A percentile compares a stretch with the other conserved stretches of the same genome.
Evolutionary conservation across 1,284 basidiomycete species (phyloP).

Genomic region (Leccinum holopus): DNA sequence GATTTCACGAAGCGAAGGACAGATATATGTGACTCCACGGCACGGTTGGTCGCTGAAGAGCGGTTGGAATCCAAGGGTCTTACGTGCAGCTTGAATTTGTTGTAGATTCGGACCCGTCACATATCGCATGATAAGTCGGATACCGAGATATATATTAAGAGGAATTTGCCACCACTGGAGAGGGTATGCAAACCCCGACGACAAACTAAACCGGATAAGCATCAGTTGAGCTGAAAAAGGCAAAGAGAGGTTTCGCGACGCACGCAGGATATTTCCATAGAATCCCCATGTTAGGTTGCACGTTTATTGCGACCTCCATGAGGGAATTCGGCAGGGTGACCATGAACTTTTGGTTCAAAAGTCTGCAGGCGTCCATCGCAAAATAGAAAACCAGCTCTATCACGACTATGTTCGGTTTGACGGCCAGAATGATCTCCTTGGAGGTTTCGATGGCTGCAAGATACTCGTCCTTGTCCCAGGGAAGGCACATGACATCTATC

Average conservation of each 20-base stretch:
- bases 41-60: background rate
- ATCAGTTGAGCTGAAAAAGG: background rate
- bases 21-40: conserved; percentile 7
- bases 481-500: background rate
- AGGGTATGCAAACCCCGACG: conserved; percentile 11
- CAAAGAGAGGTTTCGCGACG: background rate
- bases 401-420: conserved; percentile 4
- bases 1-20: conserved; percentile 5
- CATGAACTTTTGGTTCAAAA: conserved; percentile 3
- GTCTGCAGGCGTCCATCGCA: conserved; percentile 11
- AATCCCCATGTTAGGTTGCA: background rate
- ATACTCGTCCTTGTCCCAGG: conserved; percentile 8
- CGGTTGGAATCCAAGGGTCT: background rate
- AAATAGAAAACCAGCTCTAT: conserved; percentile 1
- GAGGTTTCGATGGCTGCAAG: background rate
- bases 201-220: background rate
- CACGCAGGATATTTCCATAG: conserved; percentile 16
- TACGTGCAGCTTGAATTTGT: background rate
- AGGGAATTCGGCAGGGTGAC: conserved; percentile 5
- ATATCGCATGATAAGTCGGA: background rate
- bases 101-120: background rate
- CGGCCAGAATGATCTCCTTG: conserved; percentile 7
- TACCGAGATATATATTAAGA: conserved; percentile 12
- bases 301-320: background rate
- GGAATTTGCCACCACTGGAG: conserved; percentile 17